These are phyloP conservation scores for Coemansia sp. DNA, from an alignment of 192 early-diverging fungal genomes.

Conservation along the genomic window DNA sequence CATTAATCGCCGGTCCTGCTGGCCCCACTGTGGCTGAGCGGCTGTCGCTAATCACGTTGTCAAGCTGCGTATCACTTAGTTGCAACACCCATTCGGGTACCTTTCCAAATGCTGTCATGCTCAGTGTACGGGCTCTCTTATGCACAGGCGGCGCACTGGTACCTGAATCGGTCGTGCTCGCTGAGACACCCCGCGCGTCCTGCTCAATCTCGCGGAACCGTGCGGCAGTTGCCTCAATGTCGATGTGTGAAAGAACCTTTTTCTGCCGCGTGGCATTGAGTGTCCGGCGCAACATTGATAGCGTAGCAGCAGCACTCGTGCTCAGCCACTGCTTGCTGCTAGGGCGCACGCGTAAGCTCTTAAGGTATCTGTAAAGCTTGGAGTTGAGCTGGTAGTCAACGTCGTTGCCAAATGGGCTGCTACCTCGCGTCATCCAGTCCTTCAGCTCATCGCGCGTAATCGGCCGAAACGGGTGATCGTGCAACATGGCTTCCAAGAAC, in stretches of 20 bases:
- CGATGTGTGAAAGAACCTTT: conserved; percentile 35
- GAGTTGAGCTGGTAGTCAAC: conserved; percentile 42
- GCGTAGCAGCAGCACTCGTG: conserved; percentile 41
- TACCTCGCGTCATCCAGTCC: conserved; percentile 31
- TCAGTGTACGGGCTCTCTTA: conserved; percentile 10
- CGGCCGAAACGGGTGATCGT: conserved; percentile 53
- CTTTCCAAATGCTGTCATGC: conserved; percentile 34
- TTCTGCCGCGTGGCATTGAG: conserved; percentile 25
- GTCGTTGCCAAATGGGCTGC: conserved; percentile 43
- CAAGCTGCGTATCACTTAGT: conserved; percentile 10
- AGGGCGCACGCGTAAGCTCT: conserved; percentile 32
- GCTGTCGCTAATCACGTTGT: not conserved
- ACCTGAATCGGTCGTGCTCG: conserved; percentile 10
- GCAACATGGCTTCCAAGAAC: conserved; percentile 48
- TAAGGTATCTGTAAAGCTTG: conserved; percentile 43
- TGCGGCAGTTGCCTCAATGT: conserved; percentile 19
- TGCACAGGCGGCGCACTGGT: not conserved
- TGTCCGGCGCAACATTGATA: conserved; percentile 48
- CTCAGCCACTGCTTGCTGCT: conserved; percentile 47
- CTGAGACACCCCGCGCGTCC: conserved; percentile 10
- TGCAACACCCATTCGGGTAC: conserved; percentile 21
- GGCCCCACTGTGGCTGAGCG: not conserved
- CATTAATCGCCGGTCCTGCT: not conserved
- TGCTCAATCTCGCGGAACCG: conserved; percentile 27
- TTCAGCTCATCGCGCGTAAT: conserved; percentile 41